These are phyloP conservation scores for Plasmopara muralis DNA, from an alignment of 352 stramenopile genomes.

Conservation along the genomic window DNA sequence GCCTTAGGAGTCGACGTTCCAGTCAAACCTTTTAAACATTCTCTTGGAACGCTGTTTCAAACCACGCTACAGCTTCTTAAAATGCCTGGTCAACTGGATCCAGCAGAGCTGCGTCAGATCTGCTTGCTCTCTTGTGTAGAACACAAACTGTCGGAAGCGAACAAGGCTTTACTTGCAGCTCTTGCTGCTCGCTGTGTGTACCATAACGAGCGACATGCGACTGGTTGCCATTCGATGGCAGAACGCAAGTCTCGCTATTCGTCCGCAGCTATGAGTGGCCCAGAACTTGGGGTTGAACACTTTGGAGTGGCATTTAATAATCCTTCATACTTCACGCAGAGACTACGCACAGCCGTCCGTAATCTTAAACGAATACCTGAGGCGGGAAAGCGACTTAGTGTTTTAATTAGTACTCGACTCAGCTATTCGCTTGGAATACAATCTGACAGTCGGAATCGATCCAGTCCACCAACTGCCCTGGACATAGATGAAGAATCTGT, in stretches of 20 bases:
- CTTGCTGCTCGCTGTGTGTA: too few species aligned
- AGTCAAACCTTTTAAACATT: constrained; percentile 2
- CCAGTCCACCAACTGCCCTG: too few species aligned
- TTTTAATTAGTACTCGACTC: too few species aligned
- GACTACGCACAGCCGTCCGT: too few species aligned
- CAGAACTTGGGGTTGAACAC: constrained; percentile 15
- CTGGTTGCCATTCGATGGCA: constrained; percentile 13
- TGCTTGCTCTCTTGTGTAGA: constrained; percentile 25
- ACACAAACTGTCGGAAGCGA: constrained; percentile 20
- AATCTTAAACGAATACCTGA: too few species aligned
- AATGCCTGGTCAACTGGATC: constrained; percentile 24
- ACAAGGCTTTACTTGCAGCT: not conserved
- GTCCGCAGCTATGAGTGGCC: constrained; percentile 14
- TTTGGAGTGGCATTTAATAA: constrained; percentile 10
- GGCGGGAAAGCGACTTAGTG: too few species aligned
- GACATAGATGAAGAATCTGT: too few species aligned
- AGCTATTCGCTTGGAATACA: too few species aligned
- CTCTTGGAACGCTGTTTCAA: constrained; percentile 21
- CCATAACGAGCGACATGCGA: too few species aligned
- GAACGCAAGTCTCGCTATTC: constrained; percentile 23
- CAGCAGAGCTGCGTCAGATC: constrained; percentile 27
- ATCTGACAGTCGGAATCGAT: too few species aligned
- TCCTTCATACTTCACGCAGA: too few species aligned
- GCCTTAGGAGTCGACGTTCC: too few species aligned
- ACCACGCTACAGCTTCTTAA: constrained; percentile 21